A percentile compares a stretch with the other conserved stretches of the same genome.
phyloP scores from a whole-genome alignment of 2,329 filamentous ascomycete species.

The Verticillium klebahnii region DNA sequence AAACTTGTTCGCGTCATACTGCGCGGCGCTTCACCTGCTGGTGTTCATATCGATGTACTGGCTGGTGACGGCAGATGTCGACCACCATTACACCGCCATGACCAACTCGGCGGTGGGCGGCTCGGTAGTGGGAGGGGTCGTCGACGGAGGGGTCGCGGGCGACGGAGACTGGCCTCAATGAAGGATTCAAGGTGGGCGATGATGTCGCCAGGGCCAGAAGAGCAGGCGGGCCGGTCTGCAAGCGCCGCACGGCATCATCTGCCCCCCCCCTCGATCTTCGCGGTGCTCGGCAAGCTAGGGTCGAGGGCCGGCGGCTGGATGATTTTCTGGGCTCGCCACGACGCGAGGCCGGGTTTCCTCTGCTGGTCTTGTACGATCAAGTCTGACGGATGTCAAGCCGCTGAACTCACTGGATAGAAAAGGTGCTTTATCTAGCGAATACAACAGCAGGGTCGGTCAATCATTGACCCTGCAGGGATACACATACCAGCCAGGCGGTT shows the following conservation, averaged over 20 bases:
- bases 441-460: neutral
- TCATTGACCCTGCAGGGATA: neutral
- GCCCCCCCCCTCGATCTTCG: neutral
- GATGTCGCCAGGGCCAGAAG: neutral
- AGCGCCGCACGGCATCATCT: neutral
- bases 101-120: neutral
- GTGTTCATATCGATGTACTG: constrained; percentile 86
- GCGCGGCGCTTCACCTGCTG: constrained; percentile 79
- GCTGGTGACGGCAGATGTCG: constrained; percentile 66
- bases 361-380: neutral
- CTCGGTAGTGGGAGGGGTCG: neutral
- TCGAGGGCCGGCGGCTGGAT: neutral
- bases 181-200: neutral
- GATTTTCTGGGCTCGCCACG: neutral
- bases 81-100: constrained; percentile 37
- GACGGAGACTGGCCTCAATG: neutral
- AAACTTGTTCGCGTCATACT: constrained; percentile 91
- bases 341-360: neutral
- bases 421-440: neutral
- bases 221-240: neutral
- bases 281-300: neutral
- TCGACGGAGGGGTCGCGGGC: neutral
- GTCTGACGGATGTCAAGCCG: neutral
- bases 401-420: neutral
- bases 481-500: neutral